Evolutionary conservation across 345 rosid species (phyloP), one percentile per base, ranked within the genome.

Genomic region (Salix suchowensis): DNA sequence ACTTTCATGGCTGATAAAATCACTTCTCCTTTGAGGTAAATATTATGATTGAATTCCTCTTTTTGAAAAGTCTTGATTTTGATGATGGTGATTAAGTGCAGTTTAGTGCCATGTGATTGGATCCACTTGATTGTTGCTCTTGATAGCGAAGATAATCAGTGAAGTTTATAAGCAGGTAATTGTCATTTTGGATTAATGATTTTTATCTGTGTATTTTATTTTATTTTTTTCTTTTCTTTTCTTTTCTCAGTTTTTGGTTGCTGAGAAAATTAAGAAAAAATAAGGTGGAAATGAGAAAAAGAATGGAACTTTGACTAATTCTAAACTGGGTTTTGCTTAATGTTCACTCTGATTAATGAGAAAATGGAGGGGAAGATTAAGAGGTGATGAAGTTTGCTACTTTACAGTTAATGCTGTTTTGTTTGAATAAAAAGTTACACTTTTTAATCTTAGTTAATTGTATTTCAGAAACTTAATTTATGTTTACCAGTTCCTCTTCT

Each of bases 161-260:
- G 44, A 79, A 58, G 74, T 50, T 76, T 74, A 72, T 77, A 80
- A 78, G 83, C 82, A 36, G 92, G 82, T 84, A 67, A 23, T 58
- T 24, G 67, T 9, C 73, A 11, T 60, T 39, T 70, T n/a, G 30
- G 37, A 24, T 19, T 24, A 36, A 34, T 36, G 36, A 52, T 67
- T 67, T 67, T 65, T 19, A 23, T n/a, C 23, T n/a, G 13, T 55
- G 9, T 58, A 13, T 55, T 10, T 0, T 19, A 7, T 30, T 55
- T n/a, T 58, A 8, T 68, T 28, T 67, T 75, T 75, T 18, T 11
- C 23, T 23, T 30, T 30, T 30, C 32, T 30, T 23, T n/a, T 65
- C 6, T 23, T 61, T 70, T 18, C 34, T 7, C 34, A 46, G 34
- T 16, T 50, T 16, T 3, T 23, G 15, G 67, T 14, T 61, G 21